phyloP scores from a whole-genome alignment of 306 rosid species.

The Crotalaria pallida region DNA sequence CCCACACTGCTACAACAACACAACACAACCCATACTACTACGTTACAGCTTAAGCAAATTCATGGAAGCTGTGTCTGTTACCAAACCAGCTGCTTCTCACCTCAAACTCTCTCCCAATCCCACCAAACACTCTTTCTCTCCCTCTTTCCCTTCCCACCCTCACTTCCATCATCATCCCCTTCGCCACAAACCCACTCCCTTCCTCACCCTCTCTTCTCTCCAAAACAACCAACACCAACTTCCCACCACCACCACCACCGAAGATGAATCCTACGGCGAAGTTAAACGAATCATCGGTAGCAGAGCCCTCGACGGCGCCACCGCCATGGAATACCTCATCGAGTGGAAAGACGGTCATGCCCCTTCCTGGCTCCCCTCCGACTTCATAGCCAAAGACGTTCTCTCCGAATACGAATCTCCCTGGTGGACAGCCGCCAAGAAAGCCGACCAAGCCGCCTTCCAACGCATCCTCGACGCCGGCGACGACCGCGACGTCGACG shows the following conservation, averaged over 20 bases:
- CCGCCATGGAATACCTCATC: slow-evolving; percentile 72
- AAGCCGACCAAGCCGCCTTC: slow-evolving; percentile 52
- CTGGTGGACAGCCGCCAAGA: slow-evolving; percentile 91
- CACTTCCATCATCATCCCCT: background rate
- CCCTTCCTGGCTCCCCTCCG: slow-evolving; percentile 75
- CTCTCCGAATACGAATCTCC: slow-evolving; percentile 75
- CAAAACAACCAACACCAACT: slow-evolving; percentile 35
- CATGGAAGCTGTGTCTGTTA: slow-evolving; percentile 65
- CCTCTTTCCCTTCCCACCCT: background rate
- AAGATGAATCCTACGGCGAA: slow-evolving; percentile 65
- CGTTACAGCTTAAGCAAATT: background rate
- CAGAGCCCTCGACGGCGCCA: slow-evolving; percentile 37
- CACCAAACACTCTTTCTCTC: slow-evolving; percentile 16
- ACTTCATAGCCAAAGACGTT: slow-evolving; percentile 74
- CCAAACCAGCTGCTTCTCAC: slow-evolving; percentile 60
- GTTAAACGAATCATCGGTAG: slow-evolving; percentile 76
- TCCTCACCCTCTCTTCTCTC: slow-evolving; percentile 17
- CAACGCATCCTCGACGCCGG: slow-evolving; percentile 32
- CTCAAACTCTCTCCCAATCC: slow-evolving; percentile 38
- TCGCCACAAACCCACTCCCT: slow-evolving; percentile 31
- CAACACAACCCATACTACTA: too few relatives aligned
- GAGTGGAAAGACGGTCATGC: slow-evolving; percentile 84
- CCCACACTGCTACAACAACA: too few relatives aligned
- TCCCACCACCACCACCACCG: background rate
- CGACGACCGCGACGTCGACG: slow-evolving; percentile 60